These are phyloP conservation scores for Salix koriyanagi DNA, from an alignment of 345 rosid genomes.

Conservation along the genomic window DNA sequence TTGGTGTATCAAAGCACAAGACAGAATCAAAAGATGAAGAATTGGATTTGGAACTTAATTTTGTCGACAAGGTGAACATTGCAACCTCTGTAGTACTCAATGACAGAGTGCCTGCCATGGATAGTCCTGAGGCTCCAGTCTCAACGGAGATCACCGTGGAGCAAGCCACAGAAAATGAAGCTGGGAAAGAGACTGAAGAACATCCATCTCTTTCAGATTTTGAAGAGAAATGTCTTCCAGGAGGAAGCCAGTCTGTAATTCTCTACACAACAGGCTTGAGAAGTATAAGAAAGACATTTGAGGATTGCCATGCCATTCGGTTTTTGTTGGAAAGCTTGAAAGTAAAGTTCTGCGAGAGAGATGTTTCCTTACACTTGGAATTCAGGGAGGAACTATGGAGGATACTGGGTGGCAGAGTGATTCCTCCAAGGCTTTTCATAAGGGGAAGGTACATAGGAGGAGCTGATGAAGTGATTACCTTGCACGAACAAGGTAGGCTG, in stretches of 20 bases:
- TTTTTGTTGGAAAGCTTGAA: slow-evolving; percentile 59
- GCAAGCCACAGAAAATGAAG: neutral
- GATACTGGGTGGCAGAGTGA: slow-evolving; percentile 43
- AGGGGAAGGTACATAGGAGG: slow-evolving; percentile 81
- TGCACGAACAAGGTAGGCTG: slow-evolving; percentile 82
- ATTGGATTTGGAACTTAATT: slow-evolving; percentile 6
- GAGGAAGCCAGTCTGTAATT: slow-evolving; percentile 58
- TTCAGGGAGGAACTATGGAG: slow-evolving; percentile 80
- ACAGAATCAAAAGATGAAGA: slow-evolving; percentile 28
- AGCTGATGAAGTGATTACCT: slow-evolving; percentile 62
- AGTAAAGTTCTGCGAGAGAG: slow-evolving; percentile 56
- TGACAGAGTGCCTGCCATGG: neutral
- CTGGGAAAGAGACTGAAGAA: slow-evolving; percentile 11
- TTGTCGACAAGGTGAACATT: slow-evolving; percentile 10
- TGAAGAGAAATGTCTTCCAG: slow-evolving; percentile 61
- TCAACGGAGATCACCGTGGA: slow-evolving; percentile 8
- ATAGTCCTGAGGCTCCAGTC: slow-evolving; percentile 11
- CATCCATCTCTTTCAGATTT: slow-evolving; percentile 25
- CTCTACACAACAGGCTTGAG: slow-evolving; percentile 77
- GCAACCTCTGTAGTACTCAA: slow-evolving; percentile 9
- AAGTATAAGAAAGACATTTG: slow-evolving; percentile 77
- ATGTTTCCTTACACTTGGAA: slow-evolving; percentile 69
- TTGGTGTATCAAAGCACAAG: neutral
- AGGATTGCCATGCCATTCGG: slow-evolving; percentile 58
- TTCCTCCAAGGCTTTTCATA: slow-evolving; percentile 76